Percentiles rank a stretch among this genome's conserved stretches.
These are phyloP conservation scores for Candida sphagnicola DNA, from an alignment of 805 yeast genomes.

Conservation along the genomic window DNA sequence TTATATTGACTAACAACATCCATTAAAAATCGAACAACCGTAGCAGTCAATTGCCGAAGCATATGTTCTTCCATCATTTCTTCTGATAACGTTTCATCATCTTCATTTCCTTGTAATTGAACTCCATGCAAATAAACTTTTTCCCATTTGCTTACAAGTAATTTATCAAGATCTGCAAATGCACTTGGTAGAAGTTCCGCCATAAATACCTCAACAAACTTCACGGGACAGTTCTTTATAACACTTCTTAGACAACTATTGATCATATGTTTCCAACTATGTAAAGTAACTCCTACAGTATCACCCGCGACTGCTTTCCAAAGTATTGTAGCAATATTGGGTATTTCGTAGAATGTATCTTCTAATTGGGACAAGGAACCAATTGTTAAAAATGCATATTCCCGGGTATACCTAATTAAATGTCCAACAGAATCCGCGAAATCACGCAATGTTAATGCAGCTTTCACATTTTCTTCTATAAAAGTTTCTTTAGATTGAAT, in stretches of 20 bases:
- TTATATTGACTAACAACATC: conserved; percentile 84
- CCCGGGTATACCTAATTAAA: conserved; percentile 90
- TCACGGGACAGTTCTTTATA: conserved; percentile 82
- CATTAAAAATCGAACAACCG: conserved; percentile 79
- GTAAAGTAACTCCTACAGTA: conserved; percentile 81
- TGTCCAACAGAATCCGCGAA: conserved; percentile 98
- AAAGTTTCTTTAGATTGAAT: conserved; percentile 92
- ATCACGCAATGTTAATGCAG: conserved; percentile 89
- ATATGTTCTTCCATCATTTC: conserved; percentile 98
- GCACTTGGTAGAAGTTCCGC: conserved; percentile 73
- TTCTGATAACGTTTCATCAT: conserved; percentile 84
- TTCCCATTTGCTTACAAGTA: conserved; percentile 77
- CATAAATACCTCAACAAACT: conserved; percentile 65
- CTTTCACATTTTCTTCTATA: conserved; percentile 89
- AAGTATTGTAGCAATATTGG: conserved; percentile 68
- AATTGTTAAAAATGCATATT: conserved; percentile 86
- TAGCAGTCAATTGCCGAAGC: conserved; percentile 87
- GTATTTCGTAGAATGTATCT: conserved; percentile 82
- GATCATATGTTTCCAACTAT: conserved; percentile 96
- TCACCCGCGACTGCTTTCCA: conserved; percentile 89
- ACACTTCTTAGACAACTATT: conserved; percentile 84
- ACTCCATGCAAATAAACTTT: conserved; percentile 55
- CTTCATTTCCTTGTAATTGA: conserved; percentile 54
- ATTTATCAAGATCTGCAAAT: conserved; percentile 64
- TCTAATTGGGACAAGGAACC: conserved; percentile 89